A percentile compares a stretch with the other conserved stretches of the same genome.
phyloP scores from a whole-genome alignment of 1,284 basidiomycete genomes.

The Cryptococcus deneoformans region DNA sequence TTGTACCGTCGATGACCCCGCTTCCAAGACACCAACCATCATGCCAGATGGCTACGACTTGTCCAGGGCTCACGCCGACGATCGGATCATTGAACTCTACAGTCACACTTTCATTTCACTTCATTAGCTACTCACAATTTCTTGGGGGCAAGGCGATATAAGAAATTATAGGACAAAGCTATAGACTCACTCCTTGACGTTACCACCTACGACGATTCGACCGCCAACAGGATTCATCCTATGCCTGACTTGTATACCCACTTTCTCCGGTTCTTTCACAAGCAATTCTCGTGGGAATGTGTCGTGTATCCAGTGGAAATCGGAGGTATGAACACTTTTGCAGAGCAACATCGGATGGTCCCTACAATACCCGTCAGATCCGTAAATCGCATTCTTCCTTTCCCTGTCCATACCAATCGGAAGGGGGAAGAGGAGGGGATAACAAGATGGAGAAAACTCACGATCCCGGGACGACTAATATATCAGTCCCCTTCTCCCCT shows the following conservation, averaged over 20 bases:
- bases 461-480: constrained; percentile 74
- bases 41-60: constrained; percentile 71
- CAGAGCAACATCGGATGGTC: constrained; percentile 65
- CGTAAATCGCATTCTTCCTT: neutral
- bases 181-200: constrained; percentile 14
- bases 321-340: constrained; percentile 51
- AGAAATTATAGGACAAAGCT: neutral
- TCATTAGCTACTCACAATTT: too few relatives aligned
- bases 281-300: constrained; percentile 51
- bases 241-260: constrained; percentile 69
- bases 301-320: constrained; percentile 71
- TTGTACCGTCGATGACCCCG: constrained; percentile 59
- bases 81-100: constrained; percentile 59
- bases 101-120: constrained; percentile 37
- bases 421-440: neutral
- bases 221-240: constrained; percentile 57
- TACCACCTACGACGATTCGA: neutral
- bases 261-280: constrained; percentile 42
- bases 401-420: neutral
- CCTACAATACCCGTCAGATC: constrained; percentile 43
- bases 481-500: constrained; percentile 54
- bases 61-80: constrained; percentile 72
- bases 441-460: constrained; percentile 48
- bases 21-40: constrained; percentile 79
- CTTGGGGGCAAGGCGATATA: constrained; percentile 31